phyloP scores from a whole-genome alignment of 306 rosid genomes.

The Castanea sativa region DNA sequence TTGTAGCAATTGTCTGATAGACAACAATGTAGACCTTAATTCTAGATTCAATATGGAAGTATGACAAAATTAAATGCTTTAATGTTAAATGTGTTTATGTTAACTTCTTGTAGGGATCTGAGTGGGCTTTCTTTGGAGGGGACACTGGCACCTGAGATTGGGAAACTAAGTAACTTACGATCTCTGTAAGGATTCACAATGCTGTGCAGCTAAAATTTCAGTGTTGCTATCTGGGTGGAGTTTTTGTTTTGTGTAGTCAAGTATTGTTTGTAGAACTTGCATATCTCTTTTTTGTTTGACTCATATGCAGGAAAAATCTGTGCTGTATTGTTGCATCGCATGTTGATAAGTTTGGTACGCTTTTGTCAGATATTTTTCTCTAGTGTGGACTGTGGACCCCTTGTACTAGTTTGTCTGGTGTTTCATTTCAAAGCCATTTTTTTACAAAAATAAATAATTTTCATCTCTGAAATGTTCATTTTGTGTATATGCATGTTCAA shows the following conservation, averaged over 20 bases:
- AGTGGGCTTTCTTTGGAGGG: slow-evolving; percentile 67
- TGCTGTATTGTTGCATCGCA: background rate
- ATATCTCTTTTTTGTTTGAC: background rate
- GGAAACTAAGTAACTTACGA: slow-evolving; percentile 59
- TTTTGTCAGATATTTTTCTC: background rate
- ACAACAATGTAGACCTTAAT: background rate
- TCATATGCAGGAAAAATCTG: background rate
- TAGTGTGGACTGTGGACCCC: background rate
- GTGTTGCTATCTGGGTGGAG: background rate
- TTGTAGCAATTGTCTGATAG: background rate
- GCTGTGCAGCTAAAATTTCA: background rate
- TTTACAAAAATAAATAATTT: background rate
- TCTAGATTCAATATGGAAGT: background rate
- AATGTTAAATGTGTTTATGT: slow-evolving; percentile 9
- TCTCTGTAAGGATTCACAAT: slow-evolving; percentile 56
- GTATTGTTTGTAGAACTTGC: background rate
- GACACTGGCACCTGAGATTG: slow-evolving; percentile 80
- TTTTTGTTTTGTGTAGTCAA: background rate
- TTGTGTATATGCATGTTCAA: background rate
- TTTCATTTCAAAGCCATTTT: background rate
- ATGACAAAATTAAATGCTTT: background rate
- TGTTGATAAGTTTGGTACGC: background rate
- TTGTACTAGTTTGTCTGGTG: background rate
- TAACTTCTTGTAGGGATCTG: slow-evolving; percentile 56
- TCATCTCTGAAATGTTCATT: background rate